A percentile compares a stretch with the other conserved stretches of the same genome.
Conservation (phyloP, 106 monocot genomes). For the Dioscorea zingiberensis region DNA sequence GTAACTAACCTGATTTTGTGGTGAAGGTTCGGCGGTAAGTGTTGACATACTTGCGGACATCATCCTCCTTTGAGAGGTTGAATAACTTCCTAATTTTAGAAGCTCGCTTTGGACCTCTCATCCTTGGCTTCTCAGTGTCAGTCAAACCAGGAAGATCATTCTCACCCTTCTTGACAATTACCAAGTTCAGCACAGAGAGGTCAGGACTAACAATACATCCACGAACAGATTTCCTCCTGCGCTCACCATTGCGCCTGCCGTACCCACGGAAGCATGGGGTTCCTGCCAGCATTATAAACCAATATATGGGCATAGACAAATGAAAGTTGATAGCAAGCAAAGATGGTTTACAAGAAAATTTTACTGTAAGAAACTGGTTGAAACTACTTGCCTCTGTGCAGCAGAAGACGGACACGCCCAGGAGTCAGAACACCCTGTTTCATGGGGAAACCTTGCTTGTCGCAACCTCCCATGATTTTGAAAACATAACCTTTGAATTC, state of each 20-base stretch:
- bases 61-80: slow-evolving; percentile 64
- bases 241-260: slow-evolving; percentile 69
- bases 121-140: slow-evolving; percentile 60
- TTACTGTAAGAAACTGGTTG: neutral
- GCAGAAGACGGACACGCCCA: slow-evolving; percentile 60
- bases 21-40: slow-evolving; percentile 72
- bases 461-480: slow-evolving; percentile 72
- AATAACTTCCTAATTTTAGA: slow-evolving; percentile 60
- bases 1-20: slow-evolving; percentile 17
- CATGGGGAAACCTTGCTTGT: slow-evolving; percentile 78
- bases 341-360: too few species aligned
- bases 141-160: slow-evolving; percentile 59
- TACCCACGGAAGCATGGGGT: slow-evolving; percentile 48
- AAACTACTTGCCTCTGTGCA: slow-evolving; percentile 38
- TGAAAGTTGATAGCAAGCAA: neutral
- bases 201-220: slow-evolving; percentile 72
- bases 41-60: slow-evolving; percentile 79
- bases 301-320: neutral
- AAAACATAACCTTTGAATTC: slow-evolving; percentile 73
- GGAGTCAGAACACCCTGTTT: slow-evolving; percentile 73
- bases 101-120: slow-evolving; percentile 62
- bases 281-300: slow-evolving; percentile 31
- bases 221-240: slow-evolving; percentile 72
- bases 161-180: slow-evolving; percentile 53
- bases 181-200: slow-evolving; percentile 47